A percentile compares a stretch with the other conserved stretches of the same genome.
phyloP scores from a whole-genome alignment of 1,284 basidiomycete species.

The Neonothopanus nambi region DNA sequence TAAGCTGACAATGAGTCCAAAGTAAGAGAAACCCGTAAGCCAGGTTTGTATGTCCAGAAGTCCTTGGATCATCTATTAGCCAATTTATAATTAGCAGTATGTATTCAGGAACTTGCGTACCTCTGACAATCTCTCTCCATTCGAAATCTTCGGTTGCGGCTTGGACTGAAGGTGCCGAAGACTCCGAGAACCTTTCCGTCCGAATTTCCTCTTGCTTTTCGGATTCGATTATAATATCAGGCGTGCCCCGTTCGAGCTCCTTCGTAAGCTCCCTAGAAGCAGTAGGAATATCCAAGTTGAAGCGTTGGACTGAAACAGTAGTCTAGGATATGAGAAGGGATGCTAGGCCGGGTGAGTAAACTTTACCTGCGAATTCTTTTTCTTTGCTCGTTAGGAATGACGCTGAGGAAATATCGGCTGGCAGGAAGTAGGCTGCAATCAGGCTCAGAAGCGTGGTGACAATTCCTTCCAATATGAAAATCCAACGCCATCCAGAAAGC shows the following conservation, averaged over 20 bases:
- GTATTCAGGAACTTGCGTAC: constrained; percentile 27
- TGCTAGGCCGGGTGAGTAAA: not conserved
- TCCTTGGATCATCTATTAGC: constrained; percentile 29
- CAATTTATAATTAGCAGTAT: not conserved
- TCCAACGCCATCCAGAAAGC: constrained; percentile 57
- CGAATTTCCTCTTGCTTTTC: constrained; percentile 30
- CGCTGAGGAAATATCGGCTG: constrained; percentile 61
- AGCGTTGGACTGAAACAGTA: constrained; percentile 44
- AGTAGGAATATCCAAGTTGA: constrained; percentile 29
- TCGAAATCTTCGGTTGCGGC: constrained; percentile 54
- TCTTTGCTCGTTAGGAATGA: constrained; percentile 66
- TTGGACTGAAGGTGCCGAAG: constrained; percentile 17
- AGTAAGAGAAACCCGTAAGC: constrained; percentile 57
- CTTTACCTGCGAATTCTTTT: constrained; percentile 53
- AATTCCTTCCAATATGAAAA: constrained; percentile 72
- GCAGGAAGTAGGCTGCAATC: constrained; percentile 52
- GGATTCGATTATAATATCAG: constrained; percentile 19
- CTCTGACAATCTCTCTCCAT: constrained; percentile 57
- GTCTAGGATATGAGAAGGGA: too few species aligned
- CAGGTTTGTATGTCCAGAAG: constrained; percentile 56
- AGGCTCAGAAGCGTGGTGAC: constrained; percentile 56
- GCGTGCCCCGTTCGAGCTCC: constrained; percentile 5
- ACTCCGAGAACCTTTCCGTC: constrained; percentile 19
- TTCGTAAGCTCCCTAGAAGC: not conserved
- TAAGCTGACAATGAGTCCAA: constrained; percentile 55